Evolutionary conservation across 1,284 basidiomycete species (phyloP), one percentile per base, ranked within the genome.

Genomic region (Cutaneotrichosporon sp.): DNA sequence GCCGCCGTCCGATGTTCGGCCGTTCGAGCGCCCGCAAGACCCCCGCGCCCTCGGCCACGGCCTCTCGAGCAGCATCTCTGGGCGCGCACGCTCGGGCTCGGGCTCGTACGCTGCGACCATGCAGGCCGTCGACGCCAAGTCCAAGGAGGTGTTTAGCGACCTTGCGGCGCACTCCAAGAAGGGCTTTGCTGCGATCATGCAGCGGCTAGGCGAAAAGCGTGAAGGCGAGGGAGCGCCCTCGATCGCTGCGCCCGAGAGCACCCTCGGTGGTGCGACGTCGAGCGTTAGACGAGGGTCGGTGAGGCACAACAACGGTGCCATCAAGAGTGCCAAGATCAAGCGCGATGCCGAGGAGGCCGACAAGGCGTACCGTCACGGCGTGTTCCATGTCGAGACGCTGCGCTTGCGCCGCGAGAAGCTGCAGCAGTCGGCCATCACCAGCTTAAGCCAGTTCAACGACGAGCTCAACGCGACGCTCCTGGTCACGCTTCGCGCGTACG

Each of bases 291-390:
- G 59, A 25, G 49, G 59, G 9, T 56, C 54, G 5, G 55, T 61
- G 38, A 47, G 54, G 49, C 58, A 56, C 49, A 62, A 65, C 27
- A 69, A 68, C 61, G 86, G 64, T 29, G 69, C 90, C 1, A 80
- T 92, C 65, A 85, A 88, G 61, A 84, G 85, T 34, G 89, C 91
- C 34, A 88, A 89, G 59, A 85, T 89, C 11, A 95, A 93, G 81
- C 83, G 93, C 55, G 94, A 97, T 68, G 89, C 90, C 3, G 94
- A 95, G 54, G 92, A 95, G 76, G 92, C 94, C 88, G 95, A 98
- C 79, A 91, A 89, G 75, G 92, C 94, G 64, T 99, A 98, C 71
- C 85, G 95, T 33, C 89, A 89, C 67, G 92, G 87, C 36, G 87
- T 99, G 31, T 91, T 97, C 78, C 92, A 93, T 86, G 82, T 95